Percentiles rank a stretch among this genome's conserved stretches.
Conservation (phyloP, 2,329 filamentous ascomycete species). For the Colletotrichum plurivorum region DNA sequence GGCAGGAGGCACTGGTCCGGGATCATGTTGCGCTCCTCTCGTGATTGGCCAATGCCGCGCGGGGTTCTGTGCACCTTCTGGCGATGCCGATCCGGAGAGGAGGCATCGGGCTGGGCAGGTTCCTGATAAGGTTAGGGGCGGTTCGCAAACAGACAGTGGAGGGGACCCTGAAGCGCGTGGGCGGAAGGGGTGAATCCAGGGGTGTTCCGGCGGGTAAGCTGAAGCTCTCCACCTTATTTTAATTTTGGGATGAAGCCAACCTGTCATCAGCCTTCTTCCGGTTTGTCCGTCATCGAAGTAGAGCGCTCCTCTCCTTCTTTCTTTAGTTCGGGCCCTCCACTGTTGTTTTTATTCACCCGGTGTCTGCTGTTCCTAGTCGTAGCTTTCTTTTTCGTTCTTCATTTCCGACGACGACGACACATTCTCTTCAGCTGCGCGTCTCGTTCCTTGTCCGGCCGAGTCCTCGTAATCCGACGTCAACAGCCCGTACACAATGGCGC, state of each 20-base stretch:
- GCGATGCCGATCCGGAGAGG: constrained; percentile 38
- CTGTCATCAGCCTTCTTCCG: constrained; percentile 35
- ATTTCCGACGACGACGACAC: too few species aligned
- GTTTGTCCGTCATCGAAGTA: constrained; percentile 8
- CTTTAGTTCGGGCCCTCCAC: not conserved
- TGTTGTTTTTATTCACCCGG: not conserved
- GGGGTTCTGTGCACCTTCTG: constrained; percentile 30
- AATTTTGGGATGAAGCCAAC: constrained; percentile 45
- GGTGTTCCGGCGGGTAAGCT: constrained; percentile 27
- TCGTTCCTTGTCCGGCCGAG: not conserved
- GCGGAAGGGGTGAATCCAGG: constrained; percentile 28
- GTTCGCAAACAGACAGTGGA: constrained; percentile 32
- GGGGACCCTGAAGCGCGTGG: constrained; percentile 35
- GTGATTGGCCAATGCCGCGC: constrained; percentile 39
- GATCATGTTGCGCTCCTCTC: constrained; percentile 34
- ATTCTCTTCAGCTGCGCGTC: not conserved
- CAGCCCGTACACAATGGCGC: constrained; percentile 69
- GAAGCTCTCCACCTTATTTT: constrained; percentile 40
- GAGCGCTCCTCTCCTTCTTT: not conserved
- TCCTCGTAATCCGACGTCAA: too few species aligned
- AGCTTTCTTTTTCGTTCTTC: too few species aligned
- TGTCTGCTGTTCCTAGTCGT: too few species aligned
- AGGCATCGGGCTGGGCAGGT: constrained; percentile 30
- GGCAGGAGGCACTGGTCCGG: constrained; percentile 4
- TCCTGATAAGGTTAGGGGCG: constrained; percentile 40